phyloP scores from a whole-genome alignment of 495 filamentous ascomycete genomes.

The Talaromyces nanjingensis region DNA sequence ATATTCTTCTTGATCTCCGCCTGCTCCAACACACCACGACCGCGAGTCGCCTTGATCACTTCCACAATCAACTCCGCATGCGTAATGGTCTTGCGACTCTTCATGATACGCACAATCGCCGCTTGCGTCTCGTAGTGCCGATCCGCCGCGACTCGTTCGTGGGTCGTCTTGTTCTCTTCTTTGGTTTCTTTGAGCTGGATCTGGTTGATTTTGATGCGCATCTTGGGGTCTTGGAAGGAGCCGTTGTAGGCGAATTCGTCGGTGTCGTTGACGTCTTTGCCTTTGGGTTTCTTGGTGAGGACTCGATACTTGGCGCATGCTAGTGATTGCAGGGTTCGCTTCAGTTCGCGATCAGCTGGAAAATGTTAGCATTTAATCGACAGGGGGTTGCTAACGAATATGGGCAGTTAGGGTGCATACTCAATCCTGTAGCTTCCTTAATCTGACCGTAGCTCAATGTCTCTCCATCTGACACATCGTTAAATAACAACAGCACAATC shows the following conservation, averaged over 20 bases:
- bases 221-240: constrained; percentile 70
- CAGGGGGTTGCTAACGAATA: neutral
- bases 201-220: constrained; percentile 96
- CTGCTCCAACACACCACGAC: constrained; percentile 73
- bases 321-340: constrained; percentile 86
- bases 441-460: constrained; percentile 64
- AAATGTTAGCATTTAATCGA: constrained; percentile 14
- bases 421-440: constrained; percentile 56
- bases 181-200: constrained; percentile 93
- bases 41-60: constrained; percentile 83
- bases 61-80: constrained; percentile 77
- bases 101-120: constrained; percentile 96
- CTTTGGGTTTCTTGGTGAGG: constrained; percentile 79
- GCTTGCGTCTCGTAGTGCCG: constrained; percentile 94
- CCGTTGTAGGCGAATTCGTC: constrained; percentile 80
- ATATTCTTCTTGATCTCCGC: constrained; percentile 92
- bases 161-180: constrained; percentile 86
- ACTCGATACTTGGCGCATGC: constrained; percentile 85
- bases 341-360: constrained; percentile 64
- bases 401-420: constrained; percentile 34
- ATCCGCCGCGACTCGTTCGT: constrained; percentile 81
- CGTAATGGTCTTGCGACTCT: constrained; percentile 79
- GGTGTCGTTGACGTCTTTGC: constrained; percentile 64
- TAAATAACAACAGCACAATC: constrained; percentile 88
- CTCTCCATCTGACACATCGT: constrained; percentile 50